Base-by-base conservation (phyloP, 2,329 filamentous ascomycete species). In the Epichloe glyceriae region DNA sequence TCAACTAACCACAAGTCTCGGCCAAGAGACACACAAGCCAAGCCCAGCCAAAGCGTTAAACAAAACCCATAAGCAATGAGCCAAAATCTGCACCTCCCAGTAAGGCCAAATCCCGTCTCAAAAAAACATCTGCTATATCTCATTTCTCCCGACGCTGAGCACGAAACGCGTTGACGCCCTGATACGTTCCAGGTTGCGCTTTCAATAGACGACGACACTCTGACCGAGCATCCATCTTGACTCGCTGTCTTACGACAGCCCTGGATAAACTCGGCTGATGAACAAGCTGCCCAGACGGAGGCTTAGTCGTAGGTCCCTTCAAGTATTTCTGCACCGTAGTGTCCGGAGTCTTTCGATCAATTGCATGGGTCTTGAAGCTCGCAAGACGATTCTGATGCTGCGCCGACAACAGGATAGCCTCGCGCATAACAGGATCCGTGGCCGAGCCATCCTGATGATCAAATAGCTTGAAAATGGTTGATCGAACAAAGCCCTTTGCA, bases 361-460 rank as follows among this genome's bases (percentile, higher is more conserved):
- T 51, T 19, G 38, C 30, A 12, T 15, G 14, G 12, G 37, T 39
- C 47, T 52, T 54, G 43, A 55, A 64, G n/a, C 51, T 61, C 4
- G 50, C 52, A 2, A 55, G 20, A 0, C 57, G 53, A 40, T 55
- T 52, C 26, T 61, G 57, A 30, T 57, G 52, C 2, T 41, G 37
- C 3, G 65, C 64, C 1, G 63, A 61, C 2, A 59, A 53, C 0
- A 66, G 50, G 1, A 64, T 60, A 0, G 60, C 64, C 12, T 57
- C 42, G 0, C 64, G 60, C 49, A 68, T 53, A 1, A 63, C 42
- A 0, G 54, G 51, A 46, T 68, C 65, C 1, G 59, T 55, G 10
- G 12, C 33, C 60, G 63, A 30, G 38, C 30, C 0, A 15, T 26
- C 7, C 37, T 48, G 1, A 4, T 55, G 46, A n/a, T 57, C 58